Base-by-base conservation (phyloP, 306 rosid species). In the Dalbergia oliveri region DNA sequence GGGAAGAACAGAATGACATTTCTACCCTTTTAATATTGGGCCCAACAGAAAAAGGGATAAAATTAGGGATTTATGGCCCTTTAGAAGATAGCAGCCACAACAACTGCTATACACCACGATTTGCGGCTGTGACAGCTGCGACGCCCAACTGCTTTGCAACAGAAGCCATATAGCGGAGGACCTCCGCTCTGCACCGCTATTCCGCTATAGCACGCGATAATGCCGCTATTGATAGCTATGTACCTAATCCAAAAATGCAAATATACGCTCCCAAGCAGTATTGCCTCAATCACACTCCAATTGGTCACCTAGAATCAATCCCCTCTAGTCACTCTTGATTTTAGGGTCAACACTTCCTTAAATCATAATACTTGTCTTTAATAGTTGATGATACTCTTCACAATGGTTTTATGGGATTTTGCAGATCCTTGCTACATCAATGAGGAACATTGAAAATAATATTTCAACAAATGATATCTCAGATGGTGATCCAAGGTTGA, bases 401-500 rank as follows among this genome's bases (percentile, higher is more conserved):
- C 73, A 43, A 54, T 76, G 67, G 82, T 81, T 67, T 33, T 44
- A 75, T 60, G 82, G 80, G 51, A 66, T 81, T 69, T 83, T 16
- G 72, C 88, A 95, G 99, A 91, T 93, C 83, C 99, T 95, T 90
- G 96, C 99, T 49, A 88, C 94, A 6, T 88, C 97, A 69, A 56
- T 69, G 77, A 87, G 97, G 86, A 91, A 73, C 73, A 73, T 56
- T 64, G 90, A 91, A 83, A 78, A 43, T 72, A 85, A 65, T 69
- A 73, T 69, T 67, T 69, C 83, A 50, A 86, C 77, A 58, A 86
- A 76, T 84, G 94, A 95, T 83, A 88, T 81, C 79, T 73, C 71
- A 57, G 97, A 94, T 39, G 89, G 90, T 65, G 98, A 88, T 51
- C 43, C 83, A 63, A 86, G 85, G 79, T 64, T 79, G 88, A 84